Evolutionary conservation across 768 basidiomycete species (phyloP), one percentile per base, ranked within the genome.

Genomic region (Suillus spraguei): DNA sequence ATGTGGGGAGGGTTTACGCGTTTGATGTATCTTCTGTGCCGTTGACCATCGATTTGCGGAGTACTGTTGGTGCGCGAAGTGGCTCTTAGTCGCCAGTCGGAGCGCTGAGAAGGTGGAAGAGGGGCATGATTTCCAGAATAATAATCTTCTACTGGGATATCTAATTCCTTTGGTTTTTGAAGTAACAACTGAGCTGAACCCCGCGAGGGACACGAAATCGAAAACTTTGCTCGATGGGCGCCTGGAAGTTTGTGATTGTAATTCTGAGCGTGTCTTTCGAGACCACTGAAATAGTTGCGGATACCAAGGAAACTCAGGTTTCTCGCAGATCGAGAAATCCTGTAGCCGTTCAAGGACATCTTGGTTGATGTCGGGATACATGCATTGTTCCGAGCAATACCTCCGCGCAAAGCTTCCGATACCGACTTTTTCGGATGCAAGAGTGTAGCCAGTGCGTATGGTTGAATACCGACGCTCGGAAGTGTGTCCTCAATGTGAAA

Each of bases 1-100:
- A 69, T 65, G 16, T 72, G 71, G 3, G 77, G 72, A 38, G 83
- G 80, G 42, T 72, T 70, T 59, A 77, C 73, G 54, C 85, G 80
- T 60, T 76, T 78, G 64, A 76, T 60, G 70, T 74, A 75, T 60
- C 66, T 65, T 63, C 60, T 71, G 54, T 62, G 47, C 55, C 63
- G 66, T 28, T 59, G 64, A 60, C 42, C 62, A 16, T 64, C 64
- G 60, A 61, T 24, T 62, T 56, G 50, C 68, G 69, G 62, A 59
- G 62, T 63, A 65, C 39, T 61, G 5, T 56, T 63, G 47, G 17
- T n/a, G 10, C 85, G 78, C 16, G 87, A 88, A 13, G 77, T 64
- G 9, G 87, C 82, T 22, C 86, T 79, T 44, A 79, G 68, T 47
- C 87, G 79, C 89, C 90, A 91, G 68, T 90, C 84, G 71, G 86